Evolutionary conservation across 768 basidiomycete species (phyloP), one percentile per base, ranked within the genome.

Genomic region (Pleurotus salmoneostramineus): DNA sequence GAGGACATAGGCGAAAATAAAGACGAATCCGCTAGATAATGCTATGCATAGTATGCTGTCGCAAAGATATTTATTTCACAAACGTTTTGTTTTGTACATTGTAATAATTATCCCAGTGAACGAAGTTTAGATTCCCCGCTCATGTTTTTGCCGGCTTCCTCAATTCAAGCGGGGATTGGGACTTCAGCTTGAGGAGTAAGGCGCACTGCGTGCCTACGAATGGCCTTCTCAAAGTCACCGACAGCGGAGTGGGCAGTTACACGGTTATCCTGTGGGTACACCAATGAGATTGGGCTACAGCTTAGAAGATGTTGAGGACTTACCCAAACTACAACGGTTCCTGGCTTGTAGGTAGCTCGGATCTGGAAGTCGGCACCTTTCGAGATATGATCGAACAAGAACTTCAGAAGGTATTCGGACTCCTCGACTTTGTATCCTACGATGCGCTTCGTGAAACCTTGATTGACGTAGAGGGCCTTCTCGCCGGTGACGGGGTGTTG

Each of bases 401-500:
- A 83, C 46, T 77, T 78, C 61, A 83, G 71, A 27, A 85, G 71
- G 60, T 74, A 77, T 45, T 83, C 80, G 21, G 80, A 82, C 63
- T 83, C 83, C 61, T 84, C 82, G 7, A 71, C 45, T 59, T 79
- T 80, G 72, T 73, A 82, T 4, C 83, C 83, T 45, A 83, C 81
- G 64, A 84, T 83, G 61, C 72, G 73, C 33, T 69, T 68, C 2
- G 82, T 82, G 73, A 83, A 83, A 32, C 77, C 80, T 55, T 74
- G 75, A 68, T 84, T 84, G 69, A 85, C 71, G 63, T 81, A 83
- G 15, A 86, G 71, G 1, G 80, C 80, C 68, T 85, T 84, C 65
- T 84, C 79, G n/a, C 83, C 83, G 0, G 85, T 86, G 0, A 78
- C 80, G n/a, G 84, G 85, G 66, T 85, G 84, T 11, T 74, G 69